Base-by-base conservation (phyloP, 805 yeast genomes). In the Metschnikowia amazonensis region DNA sequence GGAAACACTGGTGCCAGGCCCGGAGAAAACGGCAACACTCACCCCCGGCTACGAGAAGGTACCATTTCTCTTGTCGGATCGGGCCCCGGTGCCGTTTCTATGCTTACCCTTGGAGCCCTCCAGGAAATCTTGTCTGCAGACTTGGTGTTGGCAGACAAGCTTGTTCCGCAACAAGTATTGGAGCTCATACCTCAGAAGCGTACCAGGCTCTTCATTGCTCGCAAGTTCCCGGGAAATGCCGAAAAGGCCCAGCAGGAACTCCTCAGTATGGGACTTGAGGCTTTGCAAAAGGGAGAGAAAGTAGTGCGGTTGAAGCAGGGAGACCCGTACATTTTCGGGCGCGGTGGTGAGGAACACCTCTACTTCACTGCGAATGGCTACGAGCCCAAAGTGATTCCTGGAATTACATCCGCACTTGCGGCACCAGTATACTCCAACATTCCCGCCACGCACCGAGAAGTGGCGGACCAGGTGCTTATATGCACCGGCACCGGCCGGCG, bases 201-300 rank as follows among this genome's bases (percentile, higher is more conserved):
- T 24, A 86, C 95, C 1, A 83, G 82, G 36, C 70, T 84, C 3
- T 89, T 86, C 60, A 89, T 92, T 48, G 98, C 98, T 1, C 76
- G 89, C 33, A 92, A 92, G 64, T 92, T 89, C 67, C 98, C 98
- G 2, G 98, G 98, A 1, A 92, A 92, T 62, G 97, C 98, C 1
- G 97, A 89, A 58, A 77, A 77, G 39, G 98, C 98, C 0, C 98
- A 92, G 64, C 77, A 85, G 48, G 96, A 92, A 64, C 73, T 92
- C 36, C 67, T 89, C 28, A 69, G 74, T n/a, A 62, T 83, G 52
- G 97, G 96, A 0, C 65, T 92, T 14, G 75, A 74, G 28, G 84
- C 82, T 0, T 63, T 89, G 21, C 52, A 70, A 23, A 64, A 74
- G 42, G 97, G 97, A 13, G 74, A 79, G 57, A 80, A 79, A 46